phyloP scores from a whole-genome alignment of 202 grass and related monocot genomes.

The Eragrostis tef region DNA sequence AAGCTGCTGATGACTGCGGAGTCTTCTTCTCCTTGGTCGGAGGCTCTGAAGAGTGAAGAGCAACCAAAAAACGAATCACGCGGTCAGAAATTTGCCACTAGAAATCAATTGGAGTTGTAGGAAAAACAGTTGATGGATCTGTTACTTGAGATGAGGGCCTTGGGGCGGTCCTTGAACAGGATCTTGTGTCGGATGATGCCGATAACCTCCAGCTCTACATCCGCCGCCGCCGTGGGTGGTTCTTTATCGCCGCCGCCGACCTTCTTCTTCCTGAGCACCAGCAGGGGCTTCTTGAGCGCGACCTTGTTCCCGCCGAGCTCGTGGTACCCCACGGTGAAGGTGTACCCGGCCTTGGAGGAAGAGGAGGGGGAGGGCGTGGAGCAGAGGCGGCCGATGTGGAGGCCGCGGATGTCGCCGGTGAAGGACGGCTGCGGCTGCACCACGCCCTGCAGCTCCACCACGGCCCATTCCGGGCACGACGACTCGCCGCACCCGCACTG shows the following conservation, averaged over 20 bases:
- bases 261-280: conserved; percentile 79
- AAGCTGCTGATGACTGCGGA: neutral
- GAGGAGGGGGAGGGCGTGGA: conserved; percentile 46
- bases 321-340: conserved; percentile 86
- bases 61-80: neutral
- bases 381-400: conserved; percentile 88
- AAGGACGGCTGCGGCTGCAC: conserved; percentile 70
- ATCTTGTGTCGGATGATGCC: conserved; percentile 89
- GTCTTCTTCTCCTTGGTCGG: conserved; percentile 51
- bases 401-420: conserved; percentile 64
- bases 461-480: conserved; percentile 75
- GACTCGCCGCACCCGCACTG: conserved; percentile 67
- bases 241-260: neutral
- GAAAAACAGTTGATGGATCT: neutral
- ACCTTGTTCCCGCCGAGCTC: conserved; percentile 76
- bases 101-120: neutral
- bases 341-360: conserved; percentile 59
- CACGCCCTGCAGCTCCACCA: conserved; percentile 87
- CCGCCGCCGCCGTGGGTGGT: neutral
- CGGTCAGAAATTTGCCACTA: neutral
- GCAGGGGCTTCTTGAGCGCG: conserved; percentile 75
- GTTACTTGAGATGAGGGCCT: conserved; percentile 89
- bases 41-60: neutral
- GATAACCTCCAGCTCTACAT: conserved; percentile 70
- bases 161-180: conserved; percentile 86